Evolutionary conservation across 306 rosid genomes (phyloP), one percentile per base, ranked within the genome.

Genomic region (Malus sylvestris): DNA sequence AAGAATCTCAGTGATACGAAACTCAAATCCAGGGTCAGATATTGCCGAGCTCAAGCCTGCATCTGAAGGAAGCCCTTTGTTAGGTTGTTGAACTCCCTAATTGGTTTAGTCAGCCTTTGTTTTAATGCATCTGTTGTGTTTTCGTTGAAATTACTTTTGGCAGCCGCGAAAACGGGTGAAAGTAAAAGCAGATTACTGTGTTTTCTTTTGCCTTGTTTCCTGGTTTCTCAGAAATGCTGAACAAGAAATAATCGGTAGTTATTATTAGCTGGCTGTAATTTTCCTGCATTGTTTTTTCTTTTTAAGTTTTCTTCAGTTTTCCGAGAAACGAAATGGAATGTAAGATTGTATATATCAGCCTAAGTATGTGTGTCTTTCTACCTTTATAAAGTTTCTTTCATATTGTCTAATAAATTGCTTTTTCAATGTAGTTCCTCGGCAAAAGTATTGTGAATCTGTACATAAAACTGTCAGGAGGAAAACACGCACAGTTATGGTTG

Each of bases 401-500:
- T 15, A 78, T 87, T 78, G 84, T 82, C 76, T 76, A 25, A 76
- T 64, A 71, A 25, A 76, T 79, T 40, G 61, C 51, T 69, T 82
- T 30, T 76, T 87, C 58, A 77, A 62, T 86, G 81, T 44, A 96
- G 99, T 96, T 86, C 99, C 99, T 51, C 83, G 93, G 80, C 98
- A 92, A 75, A 96, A 92, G 85, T 96, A 96, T 74, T 87, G 93
- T 71, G 99, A 91, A 84, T 92, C 97, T 14, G 44, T 91, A 67
- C 79, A 96, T 88, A 86, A 86, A 86, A 91, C 96, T 62, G 86
- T 92, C 76, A 87, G 98, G 89, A 92, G 98, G 83, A 91, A 92
- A 73, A 96, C 99, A 64, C 79, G 91, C 73, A 96, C 99, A 16
- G 99, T 96, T 82, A 91, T 85, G 97, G 98, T 89, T 72, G 99